A percentile compares a stretch with the other conserved stretches of the same genome.
Conservation (phyloP, 2,329 filamentous ascomycete genomes). For the Penicillium aurantiogriseum region DNA sequence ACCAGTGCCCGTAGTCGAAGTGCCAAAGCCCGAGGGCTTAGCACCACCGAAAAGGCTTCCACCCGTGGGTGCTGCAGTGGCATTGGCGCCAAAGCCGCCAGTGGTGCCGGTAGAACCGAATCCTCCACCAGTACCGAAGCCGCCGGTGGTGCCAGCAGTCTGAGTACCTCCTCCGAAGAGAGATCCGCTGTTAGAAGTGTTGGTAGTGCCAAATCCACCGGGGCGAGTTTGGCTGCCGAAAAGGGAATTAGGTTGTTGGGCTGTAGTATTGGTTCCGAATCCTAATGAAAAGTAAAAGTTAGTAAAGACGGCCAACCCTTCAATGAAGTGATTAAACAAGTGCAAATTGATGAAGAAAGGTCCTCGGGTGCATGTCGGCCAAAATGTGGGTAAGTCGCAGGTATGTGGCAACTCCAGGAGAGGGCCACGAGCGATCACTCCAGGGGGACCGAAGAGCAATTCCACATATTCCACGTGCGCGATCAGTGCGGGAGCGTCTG, state of each 20-base stretch:
- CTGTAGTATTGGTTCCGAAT: slow-evolving; percentile 34
- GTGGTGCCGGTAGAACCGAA: slow-evolving; percentile 26
- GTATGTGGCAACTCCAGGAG: not conserved
- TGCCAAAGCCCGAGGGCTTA: slow-evolving; percentile 24
- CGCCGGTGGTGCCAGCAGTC: slow-evolving; percentile 27
- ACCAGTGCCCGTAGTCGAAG: slow-evolving; percentile 16
- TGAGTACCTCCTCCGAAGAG: slow-evolving; percentile 35
- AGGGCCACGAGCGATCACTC: not conserved
- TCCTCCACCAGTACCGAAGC: slow-evolving; percentile 31
- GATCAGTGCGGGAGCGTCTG: not conserved
- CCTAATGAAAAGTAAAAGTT: slow-evolving; percentile 26
- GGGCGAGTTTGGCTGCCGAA: slow-evolving; percentile 38
- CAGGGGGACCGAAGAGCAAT: not conserved
- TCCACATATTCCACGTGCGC: not conserved
- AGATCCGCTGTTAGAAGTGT: slow-evolving; percentile 30
- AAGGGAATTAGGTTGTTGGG: slow-evolving; percentile 35
- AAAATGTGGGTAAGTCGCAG: not conserved
- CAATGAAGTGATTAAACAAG: not conserved
- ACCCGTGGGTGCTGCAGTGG: slow-evolving; percentile 25
- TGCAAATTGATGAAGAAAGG: not conserved
- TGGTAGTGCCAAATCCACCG: slow-evolving; percentile 32
- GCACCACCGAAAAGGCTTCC: slow-evolving; percentile 43
- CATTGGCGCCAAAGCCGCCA: slow-evolving; percentile 28
- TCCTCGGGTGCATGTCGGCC: slow-evolving; percentile 1
- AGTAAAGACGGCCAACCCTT: slow-evolving; percentile 14